Base-by-base conservation (phyloP, 345 rosid genomes). In the Zanthoxylum bungeanum region DNA sequence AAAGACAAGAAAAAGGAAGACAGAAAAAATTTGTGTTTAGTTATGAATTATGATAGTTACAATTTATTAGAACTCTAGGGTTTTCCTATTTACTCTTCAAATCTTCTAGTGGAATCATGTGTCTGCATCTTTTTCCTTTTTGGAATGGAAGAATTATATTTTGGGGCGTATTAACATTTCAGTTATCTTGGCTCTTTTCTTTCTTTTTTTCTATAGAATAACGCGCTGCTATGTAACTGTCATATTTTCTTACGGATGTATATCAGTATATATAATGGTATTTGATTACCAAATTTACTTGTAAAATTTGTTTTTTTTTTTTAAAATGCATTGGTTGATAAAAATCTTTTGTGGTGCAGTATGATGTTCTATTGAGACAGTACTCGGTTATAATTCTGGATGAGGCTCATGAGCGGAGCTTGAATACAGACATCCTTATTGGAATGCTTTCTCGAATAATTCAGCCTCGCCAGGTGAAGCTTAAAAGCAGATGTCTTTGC, bases 381-480 rank as follows among this genome's bases (percentile, higher is more conserved):
- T 93, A 93, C 84, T 93, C 96, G 4, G 90, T 91, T 78, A 80
- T 93, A 70, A 81, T 93, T 73, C 85, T 93, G 65, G 97, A 91
- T 71, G 97, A 93, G 82, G 97, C 97, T 71, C 98, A 93, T 76
- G 98, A 93, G 77, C 88, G 98, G 80, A 91, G 93, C 86, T 79
- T 91, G 74, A 93, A 91, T 83, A 93, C 97, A 21, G 98, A 93
- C 81, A 91, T 93, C 80, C 91, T 93, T 58, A 91, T 91, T 21
- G 96, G 98, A 64, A 89, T 93, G 96, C 90, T 93, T 66, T 88
- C 96, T 49, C 88, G 93, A 65, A 83, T 87, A 73, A 80, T 89
- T 79, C 79, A 46, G 63, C 81, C 84, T 68, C 97, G 97, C 44
- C 88, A 88, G 96, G 96, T 91, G 73, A 85, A 74, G 25, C 46